A percentile compares a stretch with the other conserved stretches of the same genome.
These are phyloP conservation scores for Thielaviopsis musarum DNA, from an alignment of 2,329 filamentous ascomycete species.

Conservation along the genomic window DNA sequence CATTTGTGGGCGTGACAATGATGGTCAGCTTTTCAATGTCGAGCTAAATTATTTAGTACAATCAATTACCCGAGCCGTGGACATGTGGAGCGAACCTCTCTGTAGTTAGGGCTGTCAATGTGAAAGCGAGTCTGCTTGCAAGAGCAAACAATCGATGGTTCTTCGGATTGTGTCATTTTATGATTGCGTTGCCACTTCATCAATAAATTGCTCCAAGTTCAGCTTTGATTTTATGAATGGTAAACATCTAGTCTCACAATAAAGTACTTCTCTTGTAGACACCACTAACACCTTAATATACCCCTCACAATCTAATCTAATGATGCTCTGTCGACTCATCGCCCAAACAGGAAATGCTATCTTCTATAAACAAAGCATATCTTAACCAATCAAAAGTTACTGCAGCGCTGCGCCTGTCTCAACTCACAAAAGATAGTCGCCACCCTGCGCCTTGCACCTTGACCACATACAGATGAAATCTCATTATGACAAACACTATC, in stretches of 20 bases:
- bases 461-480: no score
- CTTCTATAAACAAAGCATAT: background rate
- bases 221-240: no score
- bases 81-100: constrained; percentile 28
- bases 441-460: no score
- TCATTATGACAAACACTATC: no score
- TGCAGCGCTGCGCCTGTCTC: no score
- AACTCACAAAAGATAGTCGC: no score
- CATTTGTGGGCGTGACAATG: constrained; percentile 34
- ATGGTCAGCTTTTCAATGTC: constrained; percentile 61
- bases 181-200: background rate
- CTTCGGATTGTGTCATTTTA: constrained; percentile 13
- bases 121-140: constrained; percentile 54
- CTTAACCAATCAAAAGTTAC: no score
- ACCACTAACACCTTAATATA: no score
- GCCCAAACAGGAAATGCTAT: background rate
- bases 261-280: background rate
- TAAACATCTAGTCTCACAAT: no score
- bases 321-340: background rate
- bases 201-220: no score
- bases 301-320: background rate
- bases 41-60: constrained; percentile 26
- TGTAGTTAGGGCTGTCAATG: constrained; percentile 35
- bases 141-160: constrained; percentile 40
- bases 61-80: no score